A percentile compares a stretch with the other conserved stretches of the same genome.
Evolutionary conservation across 1,284 basidiomycete genomes (phyloP).

Genomic region (Meripilus lineatus): DNA sequence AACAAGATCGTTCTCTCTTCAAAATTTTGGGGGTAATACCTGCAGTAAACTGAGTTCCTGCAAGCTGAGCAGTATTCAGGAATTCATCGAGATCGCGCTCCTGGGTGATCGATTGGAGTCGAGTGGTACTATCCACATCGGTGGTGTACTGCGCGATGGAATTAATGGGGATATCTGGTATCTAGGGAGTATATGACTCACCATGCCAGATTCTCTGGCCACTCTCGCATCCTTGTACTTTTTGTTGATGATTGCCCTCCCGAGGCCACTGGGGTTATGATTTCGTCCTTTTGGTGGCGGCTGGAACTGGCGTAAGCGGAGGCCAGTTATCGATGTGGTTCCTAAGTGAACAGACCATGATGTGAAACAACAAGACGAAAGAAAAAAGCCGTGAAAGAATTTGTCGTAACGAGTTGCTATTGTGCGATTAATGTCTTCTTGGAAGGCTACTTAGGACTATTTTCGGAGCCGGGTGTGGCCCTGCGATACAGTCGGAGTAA

Average conservation of each 20-base stretch:
- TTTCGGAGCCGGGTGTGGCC: too few relatives aligned
- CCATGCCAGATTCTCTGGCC: slow-evolving; percentile 70
- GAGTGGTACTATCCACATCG: slow-evolving; percentile 65
- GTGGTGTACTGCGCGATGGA: slow-evolving; percentile 60
- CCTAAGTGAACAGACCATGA: neutral
- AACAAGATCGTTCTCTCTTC: neutral
- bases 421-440: too few relatives aligned
- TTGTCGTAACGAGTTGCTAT: neutral
- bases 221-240: slow-evolving; percentile 78
- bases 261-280: slow-evolving; percentile 74
- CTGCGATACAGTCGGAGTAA: too few relatives aligned
- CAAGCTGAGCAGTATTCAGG: slow-evolving; percentile 90
- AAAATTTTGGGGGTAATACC: too few relatives aligned
- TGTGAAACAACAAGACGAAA: neutral
- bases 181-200: slow-evolving; percentile 36
- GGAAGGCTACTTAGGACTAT: too few relatives aligned
- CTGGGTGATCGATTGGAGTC: slow-evolving; percentile 91
- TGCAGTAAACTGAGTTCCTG: slow-evolving; percentile 96
- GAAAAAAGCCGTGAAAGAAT: neutral
- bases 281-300: slow-evolving; percentile 46
- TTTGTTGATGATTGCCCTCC: slow-evolving; percentile 88
- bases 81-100: slow-evolving; percentile 97
- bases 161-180: neutral
- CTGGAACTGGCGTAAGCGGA: slow-evolving; percentile 15
- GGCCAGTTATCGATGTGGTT: neutral